Percentiles rank a stretch among this genome's conserved stretches.
These are phyloP conservation scores for Dryadomyces quercivorus DNA, from an alignment of 2,329 filamentous ascomycete genomes.

Conservation along the genomic window DNA sequence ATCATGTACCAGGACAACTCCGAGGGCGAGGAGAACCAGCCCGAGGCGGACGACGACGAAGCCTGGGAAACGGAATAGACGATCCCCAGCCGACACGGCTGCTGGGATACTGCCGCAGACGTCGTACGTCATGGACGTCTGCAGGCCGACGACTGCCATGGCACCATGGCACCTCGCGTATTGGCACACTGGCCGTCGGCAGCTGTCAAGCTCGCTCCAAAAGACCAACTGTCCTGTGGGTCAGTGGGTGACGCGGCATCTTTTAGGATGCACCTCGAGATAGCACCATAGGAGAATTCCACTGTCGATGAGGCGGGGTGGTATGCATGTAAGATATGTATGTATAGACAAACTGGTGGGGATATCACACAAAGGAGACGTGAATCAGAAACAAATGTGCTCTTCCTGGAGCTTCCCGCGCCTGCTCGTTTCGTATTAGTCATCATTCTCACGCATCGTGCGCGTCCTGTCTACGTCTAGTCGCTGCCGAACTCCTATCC, in stretches of 20 bases:
- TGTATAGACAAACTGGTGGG: neutral
- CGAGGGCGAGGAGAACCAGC: neutral
- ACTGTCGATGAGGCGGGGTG: neutral
- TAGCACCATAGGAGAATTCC: neutral
- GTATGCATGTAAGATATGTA: neutral
- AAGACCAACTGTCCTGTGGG: too few species aligned
- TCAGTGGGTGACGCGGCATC: neutral
- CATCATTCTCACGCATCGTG: neutral
- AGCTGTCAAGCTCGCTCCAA: too few species aligned
- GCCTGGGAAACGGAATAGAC: slow-evolving; percentile 6
- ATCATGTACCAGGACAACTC: neutral
- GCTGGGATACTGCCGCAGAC: neutral
- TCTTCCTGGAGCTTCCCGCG: neutral
- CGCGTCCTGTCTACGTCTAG: neutral
- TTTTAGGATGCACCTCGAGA: neutral
- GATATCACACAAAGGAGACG: neutral
- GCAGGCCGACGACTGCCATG: too few species aligned
- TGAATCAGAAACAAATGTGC: too few species aligned
- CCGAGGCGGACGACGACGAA: neutral
- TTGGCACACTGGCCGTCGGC: too few species aligned
- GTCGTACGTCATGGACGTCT: too few species aligned
- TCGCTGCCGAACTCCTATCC: neutral
- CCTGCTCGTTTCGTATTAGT: neutral
- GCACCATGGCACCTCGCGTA: too few species aligned
- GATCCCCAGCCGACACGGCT: too few species aligned